A percentile compares a stretch with the other conserved stretches of the same genome.
Conservation (phyloP, 1,284 basidiomycete genomes). For the Cryptococcus sp. region DNA sequence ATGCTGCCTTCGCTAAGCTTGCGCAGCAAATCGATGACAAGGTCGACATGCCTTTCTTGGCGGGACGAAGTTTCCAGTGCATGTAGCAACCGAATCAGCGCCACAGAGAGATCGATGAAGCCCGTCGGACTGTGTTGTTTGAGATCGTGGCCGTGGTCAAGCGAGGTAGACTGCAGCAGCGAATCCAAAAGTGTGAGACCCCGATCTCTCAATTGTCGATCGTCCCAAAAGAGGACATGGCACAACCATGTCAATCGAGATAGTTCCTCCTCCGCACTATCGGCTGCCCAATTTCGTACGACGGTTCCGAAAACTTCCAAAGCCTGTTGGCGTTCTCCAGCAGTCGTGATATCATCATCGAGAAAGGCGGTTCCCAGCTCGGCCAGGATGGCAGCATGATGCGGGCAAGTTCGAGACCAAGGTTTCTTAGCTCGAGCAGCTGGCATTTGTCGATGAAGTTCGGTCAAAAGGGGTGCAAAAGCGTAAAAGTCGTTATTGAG, state of each 20-base stretch:
- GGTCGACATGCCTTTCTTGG: conserved; percentile 17
- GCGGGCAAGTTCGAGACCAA: conserved; percentile 42
- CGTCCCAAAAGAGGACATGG: conserved; percentile 28
- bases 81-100: conserved; percentile 27
- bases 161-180: conserved; percentile 24
- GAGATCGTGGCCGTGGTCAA: conserved; percentile 16
- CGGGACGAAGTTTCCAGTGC: conserved; percentile 22
- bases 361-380: conserved; percentile 39
- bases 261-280: conserved; percentile 39
- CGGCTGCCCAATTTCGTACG: conserved; percentile 37
- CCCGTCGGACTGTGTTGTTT: conserved; percentile 24
- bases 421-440: conserved; percentile 35
- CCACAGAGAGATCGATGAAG: conserved; percentile 26
- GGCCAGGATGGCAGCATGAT: conserved; percentile 39
- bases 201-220: conserved; percentile 30
- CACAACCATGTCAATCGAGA: conserved; percentile 42
- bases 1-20: conserved; percentile 28
- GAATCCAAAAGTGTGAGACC: conserved; percentile 31
- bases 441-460: conserved; percentile 36
- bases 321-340: conserved; percentile 37
- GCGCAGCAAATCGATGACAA: conserved; percentile 17
- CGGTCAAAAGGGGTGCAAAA: conserved; percentile 40
- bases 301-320: conserved; percentile 41
- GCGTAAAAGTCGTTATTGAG: conserved; percentile 32
- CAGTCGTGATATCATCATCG: conserved; percentile 23